Evolutionary conservation across 2,329 filamentous ascomycete genomes (phyloP).

Genomic region (Magnaporthiopsis incrustans): DNA sequence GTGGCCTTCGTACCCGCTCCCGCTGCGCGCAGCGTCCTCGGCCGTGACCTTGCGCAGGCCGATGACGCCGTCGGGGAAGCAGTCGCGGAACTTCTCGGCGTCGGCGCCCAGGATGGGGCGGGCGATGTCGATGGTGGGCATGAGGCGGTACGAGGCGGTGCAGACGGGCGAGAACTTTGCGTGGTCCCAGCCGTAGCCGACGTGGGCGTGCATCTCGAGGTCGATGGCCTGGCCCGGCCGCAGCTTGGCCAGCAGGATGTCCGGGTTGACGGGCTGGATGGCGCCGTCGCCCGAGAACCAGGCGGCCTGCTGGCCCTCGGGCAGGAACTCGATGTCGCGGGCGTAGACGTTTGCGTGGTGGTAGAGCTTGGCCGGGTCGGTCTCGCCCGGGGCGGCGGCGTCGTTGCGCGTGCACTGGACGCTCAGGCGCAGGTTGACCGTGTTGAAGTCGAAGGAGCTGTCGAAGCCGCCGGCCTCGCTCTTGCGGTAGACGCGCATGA

Average conservation of each 20-base stretch:
- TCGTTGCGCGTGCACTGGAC: slow-evolving; percentile 74
- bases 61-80: slow-evolving; percentile 87
- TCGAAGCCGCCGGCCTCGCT: slow-evolving; percentile 23
- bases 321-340: slow-evolving; percentile 66
- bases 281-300: slow-evolving; percentile 60
- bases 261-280: slow-evolving; percentile 75
- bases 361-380: slow-evolving; percentile 78
- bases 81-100: slow-evolving; percentile 80
- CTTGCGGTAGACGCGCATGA: slow-evolving; percentile 65
- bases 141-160: slow-evolving; percentile 83
- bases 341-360: slow-evolving; percentile 79
- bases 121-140: slow-evolving; percentile 80
- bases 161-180: slow-evolving; percentile 96
- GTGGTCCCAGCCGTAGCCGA: slow-evolving; percentile 89
- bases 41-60: slow-evolving; percentile 63
- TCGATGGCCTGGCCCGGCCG: slow-evolving; percentile 83
- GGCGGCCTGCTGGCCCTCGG: slow-evolving; percentile 63
- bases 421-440: slow-evolving; percentile 68
- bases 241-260: slow-evolving; percentile 91
- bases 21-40: slow-evolving; percentile 52
- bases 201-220: slow-evolving; percentile 86
- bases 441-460: slow-evolving; percentile 73
- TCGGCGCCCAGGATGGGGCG: slow-evolving; percentile 79
- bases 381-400: slow-evolving; percentile 62
- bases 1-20: slow-evolving; percentile 62